A percentile compares a stretch with the other conserved stretches of the same genome.
These are phyloP conservation scores for Saprolegnia diclina DNA, from an alignment of 352 stramenopile genomes.

Conservation along the genomic window DNA sequence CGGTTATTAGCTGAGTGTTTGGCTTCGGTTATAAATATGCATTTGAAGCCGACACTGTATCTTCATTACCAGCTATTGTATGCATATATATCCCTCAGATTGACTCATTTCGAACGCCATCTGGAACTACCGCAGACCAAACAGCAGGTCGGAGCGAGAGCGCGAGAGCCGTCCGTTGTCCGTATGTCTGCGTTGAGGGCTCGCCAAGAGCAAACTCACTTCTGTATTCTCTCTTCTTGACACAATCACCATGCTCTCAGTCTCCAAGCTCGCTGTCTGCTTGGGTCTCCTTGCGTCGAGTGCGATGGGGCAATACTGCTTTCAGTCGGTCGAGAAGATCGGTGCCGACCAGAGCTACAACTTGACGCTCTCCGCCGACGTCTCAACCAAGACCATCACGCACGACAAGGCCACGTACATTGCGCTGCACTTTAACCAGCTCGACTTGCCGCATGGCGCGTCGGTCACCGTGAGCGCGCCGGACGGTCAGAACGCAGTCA, in stretches of 20 bases:
- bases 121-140: no score
- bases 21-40: no score
- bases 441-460: slow-evolving; percentile 8
- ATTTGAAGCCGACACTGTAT: no score
- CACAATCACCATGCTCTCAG: not conserved
- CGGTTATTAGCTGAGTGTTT: no score
- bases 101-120: no score
- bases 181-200: not conserved
- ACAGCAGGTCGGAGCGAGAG: no score
- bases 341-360: not conserved
- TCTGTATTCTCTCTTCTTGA: no score
- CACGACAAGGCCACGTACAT: slow-evolving; percentile 1
- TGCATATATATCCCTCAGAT: no score
- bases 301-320: not conserved
- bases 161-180: not conserved
- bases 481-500: not conserved
- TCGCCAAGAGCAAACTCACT: no score
- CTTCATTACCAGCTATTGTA: no score
- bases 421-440: slow-evolving; percentile 12
- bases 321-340: not conserved
- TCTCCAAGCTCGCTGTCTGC: not conserved
- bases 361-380: not conserved
- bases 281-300: not conserved
- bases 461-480: slow-evolving; percentile 6
- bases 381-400: not conserved